phyloP scores from a whole-genome alignment of 768 basidiomycete genomes.

The Coprinopsis sp. region DNA sequence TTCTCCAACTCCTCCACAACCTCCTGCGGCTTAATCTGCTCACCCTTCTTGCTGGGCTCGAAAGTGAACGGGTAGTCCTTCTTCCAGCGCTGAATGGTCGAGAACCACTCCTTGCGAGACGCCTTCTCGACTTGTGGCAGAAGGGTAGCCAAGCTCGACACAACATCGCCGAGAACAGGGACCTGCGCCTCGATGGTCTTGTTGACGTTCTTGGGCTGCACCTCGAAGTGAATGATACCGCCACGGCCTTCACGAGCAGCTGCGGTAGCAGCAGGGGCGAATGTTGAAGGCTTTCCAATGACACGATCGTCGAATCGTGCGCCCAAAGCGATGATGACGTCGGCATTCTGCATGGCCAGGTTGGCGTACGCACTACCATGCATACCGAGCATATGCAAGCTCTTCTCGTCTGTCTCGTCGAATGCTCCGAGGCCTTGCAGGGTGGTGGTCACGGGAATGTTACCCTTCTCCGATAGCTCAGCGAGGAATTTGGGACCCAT shows the following conservation, averaged over 20 bases:
- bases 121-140: slow-evolving; percentile 69
- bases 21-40: slow-evolving; percentile 91
- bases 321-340: slow-evolving; percentile 96
- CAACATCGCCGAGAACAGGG: slow-evolving; percentile 91
- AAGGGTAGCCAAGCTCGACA: slow-evolving; percentile 73
- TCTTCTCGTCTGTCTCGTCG: slow-evolving; percentile 83
- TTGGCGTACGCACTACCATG: slow-evolving; percentile 98
- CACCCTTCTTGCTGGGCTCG: slow-evolving; percentile 55
- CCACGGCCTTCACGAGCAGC: slow-evolving; percentile 85
- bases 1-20: slow-evolving; percentile 89
- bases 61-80: slow-evolving; percentile 86
- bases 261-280: slow-evolving; percentile 85
- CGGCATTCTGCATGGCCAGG: slow-evolving; percentile 94
- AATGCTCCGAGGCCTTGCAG: slow-evolving; percentile 94
- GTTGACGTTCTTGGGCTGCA: slow-evolving; percentile 98
- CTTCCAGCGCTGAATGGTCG: slow-evolving; percentile 83
- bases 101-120: slow-evolving; percentile 77
- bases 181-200: slow-evolving; percentile 95
- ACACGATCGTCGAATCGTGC: slow-evolving; percentile 98
- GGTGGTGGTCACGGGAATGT: slow-evolving; percentile 97
- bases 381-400: slow-evolving; percentile 98
- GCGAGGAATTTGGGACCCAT: slow-evolving; percentile 79
- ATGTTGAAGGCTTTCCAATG: slow-evolving; percentile 82
- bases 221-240: slow-evolving; percentile 99
- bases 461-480: slow-evolving; percentile 74